These are phyloP conservation scores for Tanacetum coccineum DNA, from an alignment of 129 eudicot species.

Conservation along the genomic window DNA sequence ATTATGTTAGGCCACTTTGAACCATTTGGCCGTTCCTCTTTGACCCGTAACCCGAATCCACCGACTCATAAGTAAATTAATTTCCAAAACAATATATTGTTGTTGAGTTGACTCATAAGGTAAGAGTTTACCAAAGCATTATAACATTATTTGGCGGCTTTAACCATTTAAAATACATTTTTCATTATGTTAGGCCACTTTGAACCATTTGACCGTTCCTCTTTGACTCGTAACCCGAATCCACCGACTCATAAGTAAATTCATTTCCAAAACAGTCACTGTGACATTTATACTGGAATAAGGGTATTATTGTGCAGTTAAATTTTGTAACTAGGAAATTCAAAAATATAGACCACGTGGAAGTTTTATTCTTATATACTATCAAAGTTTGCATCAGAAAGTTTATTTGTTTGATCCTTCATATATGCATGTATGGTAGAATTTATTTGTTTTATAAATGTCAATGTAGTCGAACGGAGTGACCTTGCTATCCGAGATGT, in stretches of 20 bases:
- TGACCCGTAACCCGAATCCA: neutral
- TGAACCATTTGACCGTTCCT: neutral
- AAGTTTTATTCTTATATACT: neutral
- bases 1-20: neutral
- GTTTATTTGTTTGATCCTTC: conserved; percentile 14
- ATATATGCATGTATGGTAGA: conserved; percentile 96
- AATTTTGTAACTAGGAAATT: neutral
- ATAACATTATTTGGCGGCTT: neutral
- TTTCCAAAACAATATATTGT: neutral
- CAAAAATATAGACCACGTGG: neutral
- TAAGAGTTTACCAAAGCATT: too few species aligned
- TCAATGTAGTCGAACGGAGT: conserved; percentile 76
- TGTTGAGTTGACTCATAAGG: too few species aligned
- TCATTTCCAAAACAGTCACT: neutral
- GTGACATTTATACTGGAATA: neutral
- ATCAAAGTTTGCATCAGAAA: neutral
- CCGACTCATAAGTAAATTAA: neutral
- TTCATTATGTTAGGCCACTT: neutral
- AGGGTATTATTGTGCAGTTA: neutral
- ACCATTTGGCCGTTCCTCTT: neutral
- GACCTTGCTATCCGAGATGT: conserved; percentile 79
- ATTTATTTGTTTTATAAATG: conserved; percentile 86
- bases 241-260: neutral
- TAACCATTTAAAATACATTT: neutral
- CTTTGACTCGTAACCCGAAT: neutral